Conservation (phyloP, 768 basidiomycete genomes). For the Rhizopogon vinicolor region DNA sequence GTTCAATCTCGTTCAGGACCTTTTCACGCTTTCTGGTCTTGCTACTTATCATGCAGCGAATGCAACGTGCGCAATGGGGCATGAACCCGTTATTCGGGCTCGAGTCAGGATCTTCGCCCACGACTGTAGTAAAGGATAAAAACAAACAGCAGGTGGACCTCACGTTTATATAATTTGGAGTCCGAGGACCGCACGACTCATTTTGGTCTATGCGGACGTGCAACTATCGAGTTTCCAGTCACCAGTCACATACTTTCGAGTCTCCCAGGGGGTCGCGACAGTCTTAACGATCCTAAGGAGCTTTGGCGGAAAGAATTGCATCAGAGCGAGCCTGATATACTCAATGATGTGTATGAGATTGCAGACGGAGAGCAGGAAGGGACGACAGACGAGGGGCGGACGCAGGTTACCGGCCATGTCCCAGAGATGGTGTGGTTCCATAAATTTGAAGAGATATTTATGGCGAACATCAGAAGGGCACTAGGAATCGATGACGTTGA, state of each 20-base stretch:
- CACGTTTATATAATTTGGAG: background rate
- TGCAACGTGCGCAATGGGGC: background rate
- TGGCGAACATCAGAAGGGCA: background rate
- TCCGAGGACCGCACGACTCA: background rate
- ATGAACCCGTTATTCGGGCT: background rate
- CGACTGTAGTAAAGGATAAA: background rate
- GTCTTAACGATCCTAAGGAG: background rate
- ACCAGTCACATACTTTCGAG: background rate
- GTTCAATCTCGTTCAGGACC: slow-evolving; percentile 1
- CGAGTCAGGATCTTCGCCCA: background rate
- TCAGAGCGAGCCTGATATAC: background rate
- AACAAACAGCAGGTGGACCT: background rate
- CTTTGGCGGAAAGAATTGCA: background rate
- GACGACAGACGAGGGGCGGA: no score
- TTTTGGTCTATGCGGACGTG: background rate
- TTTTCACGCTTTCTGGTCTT: background rate
- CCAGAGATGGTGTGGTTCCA: background rate
- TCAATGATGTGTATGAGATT: background rate
- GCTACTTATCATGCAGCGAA: background rate
- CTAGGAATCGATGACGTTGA: no score
- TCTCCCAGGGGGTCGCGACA: background rate
- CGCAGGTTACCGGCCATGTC: background rate
- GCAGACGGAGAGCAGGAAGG: background rate
- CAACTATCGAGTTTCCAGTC: background rate
- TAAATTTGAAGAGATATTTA: no score